Base-by-base conservation (phyloP, 192 early-diverging fungal species). In the Podila epicladia region DNA sequence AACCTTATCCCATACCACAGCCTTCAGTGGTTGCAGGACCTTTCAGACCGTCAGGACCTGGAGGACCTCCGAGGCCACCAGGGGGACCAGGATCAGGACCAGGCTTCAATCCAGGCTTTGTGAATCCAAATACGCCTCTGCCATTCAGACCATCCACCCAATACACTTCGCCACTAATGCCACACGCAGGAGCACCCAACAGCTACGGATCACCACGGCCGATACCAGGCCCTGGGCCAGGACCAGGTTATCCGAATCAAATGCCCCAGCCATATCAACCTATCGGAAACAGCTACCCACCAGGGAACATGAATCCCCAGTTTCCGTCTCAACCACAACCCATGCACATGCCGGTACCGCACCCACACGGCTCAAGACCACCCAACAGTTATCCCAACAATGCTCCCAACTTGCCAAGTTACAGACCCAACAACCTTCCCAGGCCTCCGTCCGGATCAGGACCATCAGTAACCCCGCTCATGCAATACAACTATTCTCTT, bases 401-500 rank as follows among this genome's bases (percentile, higher is more conserved):
- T 62, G 26, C 35, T 45, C 53, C 35, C 63, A 68, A 58, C 67
- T 28, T 41, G 20, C 69, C 58, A 57, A 51, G 20, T 0, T 79
- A 67, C 6, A 69, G 49, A 13, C 58, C 57, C 15, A 49, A 53
- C 35, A 60, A 31, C 29, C 28, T 48, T 53, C 53, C 67, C 28
- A 51, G 58, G 22, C 71, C 65, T 49, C 33, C 65, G n/a, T 32
- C 32, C 9, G 33, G 9, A 15, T 8, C 35, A 38, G 55, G 7
- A 4, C 48, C 57, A 20, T 24, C 35, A 48, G 69, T 71, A 12
- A 71, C 75, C 0, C 75, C 69, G 4, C 37, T 66, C 32, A 65
- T 71, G 41, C 75, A 71, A 32, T 78, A 78, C 51, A 78, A 78
- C 28, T 78, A 78, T 15, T 45, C 63, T 15, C 29, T 78, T 8